These are phyloP conservation scores for Chalaropsis thielavioides DNA, from an alignment of 2,329 filamentous ascomycete species.

Conservation along the genomic window DNA sequence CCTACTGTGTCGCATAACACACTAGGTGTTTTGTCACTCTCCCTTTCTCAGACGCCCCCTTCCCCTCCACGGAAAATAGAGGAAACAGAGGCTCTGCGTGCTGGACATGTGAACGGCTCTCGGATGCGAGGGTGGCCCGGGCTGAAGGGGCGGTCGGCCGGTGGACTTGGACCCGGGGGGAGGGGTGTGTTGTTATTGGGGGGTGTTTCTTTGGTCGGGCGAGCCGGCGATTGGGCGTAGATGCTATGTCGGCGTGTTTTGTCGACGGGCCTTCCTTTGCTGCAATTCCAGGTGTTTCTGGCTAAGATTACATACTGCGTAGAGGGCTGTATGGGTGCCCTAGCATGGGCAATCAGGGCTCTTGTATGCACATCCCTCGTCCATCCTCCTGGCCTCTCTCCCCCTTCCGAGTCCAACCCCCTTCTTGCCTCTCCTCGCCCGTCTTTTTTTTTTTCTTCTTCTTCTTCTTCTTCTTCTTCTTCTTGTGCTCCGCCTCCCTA, in stretches of 20 bases:
- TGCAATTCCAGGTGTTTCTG: too few relatives aligned
- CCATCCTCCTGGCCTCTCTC: not conserved
- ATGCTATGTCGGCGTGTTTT: not conserved
- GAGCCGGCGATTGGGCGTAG: not conserved
- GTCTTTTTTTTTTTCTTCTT: not conserved
- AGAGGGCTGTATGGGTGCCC: not conserved
- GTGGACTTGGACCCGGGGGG: not conserved
- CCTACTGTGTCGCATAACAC: not conserved
- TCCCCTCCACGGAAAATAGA: not conserved
- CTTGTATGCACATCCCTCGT: not conserved
- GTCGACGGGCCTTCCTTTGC: too few relatives aligned
- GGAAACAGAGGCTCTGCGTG: not conserved
- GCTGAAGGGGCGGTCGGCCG: not conserved
- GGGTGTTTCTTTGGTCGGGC: not conserved
- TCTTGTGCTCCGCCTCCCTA: not conserved
- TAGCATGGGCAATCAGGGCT: not conserved
- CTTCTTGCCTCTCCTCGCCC: too few relatives aligned
- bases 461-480: slow-evolving; percentile 2
- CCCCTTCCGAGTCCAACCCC: not conserved
- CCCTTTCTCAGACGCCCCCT: not conserved
- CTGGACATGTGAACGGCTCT: not conserved
- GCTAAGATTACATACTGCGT: too few relatives aligned
- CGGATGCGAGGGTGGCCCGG: not conserved
- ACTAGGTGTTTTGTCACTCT: not conserved
- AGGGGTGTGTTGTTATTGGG: not conserved